Evolutionary conservation across 2,329 filamentous ascomycete species (phyloP).

Genomic region (Didymella arachidicola): DNA sequence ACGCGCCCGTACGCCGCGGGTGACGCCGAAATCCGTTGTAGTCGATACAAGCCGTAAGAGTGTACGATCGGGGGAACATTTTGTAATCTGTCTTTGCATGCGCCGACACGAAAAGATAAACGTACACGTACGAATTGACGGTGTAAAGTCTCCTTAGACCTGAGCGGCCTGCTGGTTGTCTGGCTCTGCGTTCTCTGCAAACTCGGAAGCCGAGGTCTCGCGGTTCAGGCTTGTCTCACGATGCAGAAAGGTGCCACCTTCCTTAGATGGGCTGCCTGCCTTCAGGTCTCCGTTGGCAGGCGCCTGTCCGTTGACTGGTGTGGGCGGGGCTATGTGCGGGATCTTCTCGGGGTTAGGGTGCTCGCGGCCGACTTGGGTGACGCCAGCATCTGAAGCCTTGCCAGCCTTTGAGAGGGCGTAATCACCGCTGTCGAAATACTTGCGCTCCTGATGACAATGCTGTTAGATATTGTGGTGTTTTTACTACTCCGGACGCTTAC

Average conservation of each 20-base stretch:
- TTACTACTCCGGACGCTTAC: constrained; percentile 47
- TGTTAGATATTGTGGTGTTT: background rate
- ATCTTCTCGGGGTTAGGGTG: constrained; percentile 96
- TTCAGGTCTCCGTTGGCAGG: constrained; percentile 46
- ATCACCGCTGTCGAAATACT: constrained; percentile 94
- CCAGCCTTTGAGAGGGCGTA: constrained; percentile 97
- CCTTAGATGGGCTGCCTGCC: constrained; percentile 84
- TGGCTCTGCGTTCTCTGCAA: constrained; percentile 51
- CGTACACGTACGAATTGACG: background rate
- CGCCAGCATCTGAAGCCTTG: constrained; percentile 92
- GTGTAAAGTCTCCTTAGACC: constrained; percentile 5
- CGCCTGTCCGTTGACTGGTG: constrained; percentile 51
- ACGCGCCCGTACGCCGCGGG: constrained; percentile 5
- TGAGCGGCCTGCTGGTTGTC: constrained; percentile 14
- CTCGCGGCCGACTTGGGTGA: constrained; percentile 91
- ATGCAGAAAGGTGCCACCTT: constrained; percentile 80
- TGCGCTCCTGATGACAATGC: constrained; percentile 72
- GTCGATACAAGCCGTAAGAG: constrained; percentile 14
- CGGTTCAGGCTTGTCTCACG: constrained; percentile 79
- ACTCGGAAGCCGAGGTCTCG: constrained; percentile 75
- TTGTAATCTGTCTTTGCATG: constrained; percentile 1
- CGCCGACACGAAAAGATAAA: background rate
- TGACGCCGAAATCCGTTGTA: constrained; percentile 10
- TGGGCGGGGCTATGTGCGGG: constrained; percentile 80
- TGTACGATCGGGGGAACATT: background rate